Conservation (phyloP, 2,329 filamentous ascomycete genomes). For the Sporothrix mexicana region DNA sequence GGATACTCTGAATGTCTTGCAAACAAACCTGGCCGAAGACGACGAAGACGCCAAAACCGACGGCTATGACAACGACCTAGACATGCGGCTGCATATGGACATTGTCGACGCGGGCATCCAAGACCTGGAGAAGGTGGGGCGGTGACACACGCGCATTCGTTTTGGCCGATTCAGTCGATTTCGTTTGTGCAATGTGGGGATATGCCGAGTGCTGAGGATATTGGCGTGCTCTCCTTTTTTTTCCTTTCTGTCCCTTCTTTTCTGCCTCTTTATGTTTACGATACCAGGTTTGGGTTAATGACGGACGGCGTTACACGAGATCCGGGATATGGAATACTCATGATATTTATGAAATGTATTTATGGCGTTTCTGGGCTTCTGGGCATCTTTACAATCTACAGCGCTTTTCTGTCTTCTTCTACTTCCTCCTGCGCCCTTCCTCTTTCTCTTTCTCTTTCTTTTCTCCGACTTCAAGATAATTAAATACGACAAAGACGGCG, state of each 20-base stretch:
- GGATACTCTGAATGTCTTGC: slow-evolving; percentile 25
- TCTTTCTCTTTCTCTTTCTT: neutral
- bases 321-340: neutral
- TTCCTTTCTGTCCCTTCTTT: neutral
- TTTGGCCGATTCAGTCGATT: too few relatives aligned
- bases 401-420: neutral
- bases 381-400: neutral
- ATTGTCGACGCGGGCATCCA: slow-evolving; percentile 34
- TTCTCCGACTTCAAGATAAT: neutral
- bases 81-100: slow-evolving; percentile 33
- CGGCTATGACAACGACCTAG: slow-evolving; percentile 12
- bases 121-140: slow-evolving; percentile 24
- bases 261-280: neutral
- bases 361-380: neutral
- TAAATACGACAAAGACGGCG: neutral
- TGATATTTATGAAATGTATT: neutral
- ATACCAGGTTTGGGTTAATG: slow-evolving; percentile 16
- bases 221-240: neutral
- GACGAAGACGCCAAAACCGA: neutral
- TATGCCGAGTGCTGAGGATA: neutral
- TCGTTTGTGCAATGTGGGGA: too few relatives aligned
- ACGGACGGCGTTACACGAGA: slow-evolving; percentile 4
- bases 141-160: neutral
- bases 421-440: too few relatives aligned
- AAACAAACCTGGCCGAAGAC: neutral